Evolutionary conservation across 805 yeast genomes (phyloP).

Genomic region (Candida sonorensis): DNA sequence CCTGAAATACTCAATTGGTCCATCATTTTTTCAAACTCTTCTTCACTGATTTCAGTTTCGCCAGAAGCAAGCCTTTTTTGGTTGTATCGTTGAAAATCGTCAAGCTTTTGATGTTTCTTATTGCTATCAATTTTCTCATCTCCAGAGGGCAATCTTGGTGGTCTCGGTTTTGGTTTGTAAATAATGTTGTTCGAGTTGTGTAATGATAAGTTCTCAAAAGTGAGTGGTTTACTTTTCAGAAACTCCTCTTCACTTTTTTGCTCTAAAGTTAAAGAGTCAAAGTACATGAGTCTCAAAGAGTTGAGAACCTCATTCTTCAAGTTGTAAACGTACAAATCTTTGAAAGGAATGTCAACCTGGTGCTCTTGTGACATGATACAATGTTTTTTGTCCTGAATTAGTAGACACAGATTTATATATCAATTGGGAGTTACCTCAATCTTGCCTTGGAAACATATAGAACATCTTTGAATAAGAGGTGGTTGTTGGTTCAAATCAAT

Average conservation of each 20-base stretch:
- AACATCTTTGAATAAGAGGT: too few species aligned
- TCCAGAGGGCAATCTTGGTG: too few species aligned
- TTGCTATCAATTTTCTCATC: not conserved
- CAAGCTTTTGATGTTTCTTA: conserved; percentile 1
- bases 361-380: too few species aligned
- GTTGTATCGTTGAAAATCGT: conserved; percentile 33
- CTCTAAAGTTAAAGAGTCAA: conserved; percentile 43
- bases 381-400: too few species aligned
- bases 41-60: conserved; percentile 41
- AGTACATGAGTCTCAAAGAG: conserved; percentile 46
- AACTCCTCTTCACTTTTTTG: conserved; percentile 15
- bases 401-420: too few species aligned
- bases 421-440: too few species aligned
- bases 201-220: not conserved
- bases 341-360: conserved; percentile 11
- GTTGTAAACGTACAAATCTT: conserved; percentile 44
- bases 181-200: conserved; percentile 2
- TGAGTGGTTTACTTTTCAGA: conserved; percentile 8
- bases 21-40: conserved; percentile 49
- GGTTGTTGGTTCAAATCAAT: too few species aligned
- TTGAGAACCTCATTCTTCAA: conserved; percentile 33
- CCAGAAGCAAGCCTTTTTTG: conserved; percentile 44
- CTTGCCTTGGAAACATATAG: too few species aligned
- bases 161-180: conserved; percentile 6
- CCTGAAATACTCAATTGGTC: conserved; percentile 57